Percentiles rank a stretch among this genome's conserved stretches.
These are phyloP conservation scores for Cystobasidium ongulense DNA, from an alignment of 768 basidiomycete species.

Conservation along the genomic window DNA sequence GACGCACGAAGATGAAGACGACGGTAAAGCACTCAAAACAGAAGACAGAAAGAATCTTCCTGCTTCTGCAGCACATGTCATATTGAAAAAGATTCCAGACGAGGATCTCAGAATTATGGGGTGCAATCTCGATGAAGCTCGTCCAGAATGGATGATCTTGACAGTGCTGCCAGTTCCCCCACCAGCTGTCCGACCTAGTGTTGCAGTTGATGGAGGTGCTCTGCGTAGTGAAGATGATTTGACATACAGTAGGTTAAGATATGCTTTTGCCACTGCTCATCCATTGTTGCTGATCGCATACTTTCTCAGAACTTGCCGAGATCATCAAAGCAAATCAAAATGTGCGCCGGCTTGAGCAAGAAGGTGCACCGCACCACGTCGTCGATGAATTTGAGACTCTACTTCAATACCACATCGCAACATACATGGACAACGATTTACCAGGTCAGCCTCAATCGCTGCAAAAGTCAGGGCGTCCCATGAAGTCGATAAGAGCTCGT, in stretches of 20 bases:
- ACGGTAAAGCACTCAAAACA: slow-evolving; percentile 45
- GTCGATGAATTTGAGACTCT: slow-evolving; percentile 93
- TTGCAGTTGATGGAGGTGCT: slow-evolving; percentile 90
- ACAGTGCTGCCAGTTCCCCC: slow-evolving; percentile 97
- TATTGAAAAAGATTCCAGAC: slow-evolving; percentile 91
- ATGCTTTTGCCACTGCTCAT: neutral
- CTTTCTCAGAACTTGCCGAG: slow-evolving; percentile 61
- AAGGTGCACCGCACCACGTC: slow-evolving; percentile 92
- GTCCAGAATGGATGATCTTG: slow-evolving; percentile 99
- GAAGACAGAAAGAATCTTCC: slow-evolving; percentile 50
- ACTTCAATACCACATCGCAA: slow-evolving; percentile 87
- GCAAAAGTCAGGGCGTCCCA: slow-evolving; percentile 92
- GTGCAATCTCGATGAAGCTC: slow-evolving; percentile 86
- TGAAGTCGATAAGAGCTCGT: slow-evolving; percentile 95
- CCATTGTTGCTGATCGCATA: neutral
- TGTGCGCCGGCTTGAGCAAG: slow-evolving; percentile 83
- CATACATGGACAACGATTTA: slow-evolving; percentile 99
- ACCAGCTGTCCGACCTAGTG: slow-evolving; percentile 94
- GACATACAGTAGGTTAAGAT: slow-evolving; percentile 59
- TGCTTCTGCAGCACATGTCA: slow-evolving; percentile 79
- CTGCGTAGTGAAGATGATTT: slow-evolving; percentile 97
- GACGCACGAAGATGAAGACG: slow-evolving; percentile 59
- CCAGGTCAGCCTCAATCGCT: slow-evolving; percentile 94
- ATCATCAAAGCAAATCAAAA: slow-evolving; percentile 92
- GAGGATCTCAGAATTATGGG: slow-evolving; percentile 80